Base-by-base conservation (phyloP, 768 basidiomycete species). In the Xerocomellus intermedius region DNA sequence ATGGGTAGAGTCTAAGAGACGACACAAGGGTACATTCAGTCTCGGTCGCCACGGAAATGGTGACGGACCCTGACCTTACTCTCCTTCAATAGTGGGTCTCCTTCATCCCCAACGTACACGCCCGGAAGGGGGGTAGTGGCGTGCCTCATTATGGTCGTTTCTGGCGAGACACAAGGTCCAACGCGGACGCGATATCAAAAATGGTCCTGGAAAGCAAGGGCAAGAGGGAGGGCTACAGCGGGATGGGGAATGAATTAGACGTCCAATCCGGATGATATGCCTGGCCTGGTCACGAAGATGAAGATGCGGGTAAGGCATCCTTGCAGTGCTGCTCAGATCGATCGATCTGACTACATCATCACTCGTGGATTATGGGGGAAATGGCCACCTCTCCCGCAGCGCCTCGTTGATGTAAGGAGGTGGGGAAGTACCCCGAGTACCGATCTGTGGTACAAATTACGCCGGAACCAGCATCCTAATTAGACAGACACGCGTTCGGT, bases 351-450 rank as follows among this genome's bases (percentile, higher is more conserved):
- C 52, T 43, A 35, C 54, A 46, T 41, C 52, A 5, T 54, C 49
- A 24, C 42, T 46, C 3, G 42, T 32, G 50, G 43, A 30, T 41
- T 12, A 51, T 30, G 42, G 24, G 28, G 47, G 24, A 41, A 36
- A 19, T 42, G 24, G 10, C 12, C 26, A 45, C 42, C 16, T 41
- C 52, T 43, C 51, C 48, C 53, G 42, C 51, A 54, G 41, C 5
- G 47, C 66, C 65, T 62, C 66, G 47, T 54, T 65, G 50, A 49
- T 50, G 46, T 14, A 55, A 44, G 56, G 50, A 61, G 59, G 56
- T 45, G 37, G 3, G 9, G 19, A 38, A 30, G 28, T 28, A 28
- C 26, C 28, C 28, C 28, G 21, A 33, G 32, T 42, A 32, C 38
- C 50, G 10, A 52, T 47, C 43, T 49, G 64, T 28, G 38, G 47